Base-by-base conservation (phyloP, 202 grass and related monocot genomes). In the Schoenoplectus triqueter region DNA sequence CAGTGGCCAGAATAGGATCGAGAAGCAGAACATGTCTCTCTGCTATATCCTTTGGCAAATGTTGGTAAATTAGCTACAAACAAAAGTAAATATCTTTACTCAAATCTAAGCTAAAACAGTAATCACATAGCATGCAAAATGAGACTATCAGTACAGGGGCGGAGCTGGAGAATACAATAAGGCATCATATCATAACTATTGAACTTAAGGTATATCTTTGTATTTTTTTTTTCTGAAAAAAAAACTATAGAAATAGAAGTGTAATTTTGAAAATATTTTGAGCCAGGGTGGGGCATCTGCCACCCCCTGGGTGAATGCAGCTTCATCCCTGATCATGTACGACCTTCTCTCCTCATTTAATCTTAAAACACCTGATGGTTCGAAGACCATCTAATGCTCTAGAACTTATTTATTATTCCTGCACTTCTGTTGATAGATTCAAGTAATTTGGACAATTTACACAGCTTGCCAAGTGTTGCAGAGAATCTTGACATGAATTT, bases 1-100 rank as follows among this genome's bases (percentile, higher is more conserved):
- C 96, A 89, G 96, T 98, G 74, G 92, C 94, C 68, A 97, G 64
- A 92, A 97, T 97, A 84, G 94, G 94, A 69, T 97, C 94, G 86
- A 97, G 83, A 81, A 97, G 78, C 64, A 97, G 82, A 78, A 97
- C 92, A 86, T 97, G 92, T 56, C 95, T 91, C 68, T 94, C 89
- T 86, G 95, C 88, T 63, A 97, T 92, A 77, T 97, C 95, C 85
- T 92, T 97, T 6, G 95, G 96, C 69, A 99, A 89, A 86, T 94
- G 95, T 60, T 99, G 93, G 88, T 99, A 99, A 68, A 98, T 98
- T 82, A 98, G 84, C 96, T 99, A 85, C 86, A 88, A 89, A 88
- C 11, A 81, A n/a, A 51, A 83, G 17, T 21, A 13, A 7, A 70
- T n/a, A 39, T 67, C 2, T 78, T 18, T 51, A 85, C 62, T 81